Evolutionary conservation across 2,329 filamentous ascomycete genomes (phyloP).

Genomic region (Chrysosporium keratinophilum): DNA sequence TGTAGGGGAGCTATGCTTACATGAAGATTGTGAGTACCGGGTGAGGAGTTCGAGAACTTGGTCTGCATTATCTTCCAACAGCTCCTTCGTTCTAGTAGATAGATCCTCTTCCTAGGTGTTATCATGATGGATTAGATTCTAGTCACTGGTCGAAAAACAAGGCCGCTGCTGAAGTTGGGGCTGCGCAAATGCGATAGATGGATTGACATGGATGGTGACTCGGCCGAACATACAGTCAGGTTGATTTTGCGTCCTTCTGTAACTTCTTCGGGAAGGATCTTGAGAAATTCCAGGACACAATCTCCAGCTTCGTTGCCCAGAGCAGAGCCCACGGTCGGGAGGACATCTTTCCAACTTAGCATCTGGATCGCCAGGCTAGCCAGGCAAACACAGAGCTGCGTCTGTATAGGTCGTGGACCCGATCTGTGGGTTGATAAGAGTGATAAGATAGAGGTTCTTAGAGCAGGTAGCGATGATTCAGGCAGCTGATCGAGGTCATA

Average conservation of each 20-base stretch:
- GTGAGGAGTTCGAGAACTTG: constrained; percentile 80
- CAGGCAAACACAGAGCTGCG: constrained; percentile 89
- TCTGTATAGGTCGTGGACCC: constrained; percentile 71
- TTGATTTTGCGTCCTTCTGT: constrained; percentile 99
- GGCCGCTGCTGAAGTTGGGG: constrained; percentile 19
- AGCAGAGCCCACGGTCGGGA: constrained; percentile 67
- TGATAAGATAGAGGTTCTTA: constrained; percentile 74
- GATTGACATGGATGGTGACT: constrained; percentile 36
- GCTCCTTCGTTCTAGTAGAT: constrained; percentile 68
- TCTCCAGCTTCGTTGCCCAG: constrained; percentile 62
- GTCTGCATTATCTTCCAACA: constrained; percentile 80
- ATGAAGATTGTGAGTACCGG: constrained; percentile 82
- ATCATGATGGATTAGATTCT: constrained; percentile 42
- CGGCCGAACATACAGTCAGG: constrained; percentile 82
- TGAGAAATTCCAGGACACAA: constrained; percentile 89
- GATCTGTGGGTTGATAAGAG: constrained; percentile 71
- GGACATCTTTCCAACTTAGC: constrained; percentile 87
- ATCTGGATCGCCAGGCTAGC: constrained; percentile 94
- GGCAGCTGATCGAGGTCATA: constrained; percentile 91
- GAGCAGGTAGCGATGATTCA: constrained; percentile 57
- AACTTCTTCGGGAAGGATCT: constrained; percentile 95
- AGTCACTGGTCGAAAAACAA: constrained; percentile 20
- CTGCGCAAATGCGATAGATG: constrained; percentile 35
- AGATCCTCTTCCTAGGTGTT: constrained; percentile 84
- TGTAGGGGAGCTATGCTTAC: constrained; percentile 39